These are phyloP conservation scores for Pleodorina starrii DNA, from an alignment of 139 green algal species.

Conservation along the genomic window DNA sequence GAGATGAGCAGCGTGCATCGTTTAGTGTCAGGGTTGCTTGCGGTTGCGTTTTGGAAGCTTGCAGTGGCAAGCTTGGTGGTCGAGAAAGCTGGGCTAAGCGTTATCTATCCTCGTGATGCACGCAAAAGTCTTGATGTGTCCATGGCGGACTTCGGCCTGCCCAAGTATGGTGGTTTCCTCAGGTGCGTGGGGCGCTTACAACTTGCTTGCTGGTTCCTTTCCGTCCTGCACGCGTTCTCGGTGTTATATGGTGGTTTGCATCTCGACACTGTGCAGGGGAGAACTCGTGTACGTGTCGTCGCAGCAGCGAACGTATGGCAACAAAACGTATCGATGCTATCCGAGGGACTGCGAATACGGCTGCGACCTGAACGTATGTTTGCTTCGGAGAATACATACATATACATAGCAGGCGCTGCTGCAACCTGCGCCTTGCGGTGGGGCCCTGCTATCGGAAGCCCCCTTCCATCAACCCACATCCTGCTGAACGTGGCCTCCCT, in stretches of 20 bases:
- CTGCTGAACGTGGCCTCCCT: too few relatives aligned
- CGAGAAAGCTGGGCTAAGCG: background rate
- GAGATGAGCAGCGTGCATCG: background rate
- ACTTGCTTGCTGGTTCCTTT: background rate
- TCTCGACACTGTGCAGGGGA: conserved; percentile 55
- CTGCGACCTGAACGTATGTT: conserved; percentile 57
- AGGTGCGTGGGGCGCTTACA: conserved; percentile 44
- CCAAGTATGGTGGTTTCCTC: conserved; percentile 77
- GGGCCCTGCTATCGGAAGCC: background rate
- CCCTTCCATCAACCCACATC: too few relatives aligned
- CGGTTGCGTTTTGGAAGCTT: background rate
- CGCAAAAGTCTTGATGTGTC: conserved; percentile 60
- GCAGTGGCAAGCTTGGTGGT: background rate
- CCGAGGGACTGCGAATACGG: conserved; percentile 59
- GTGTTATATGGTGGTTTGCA: background rate
- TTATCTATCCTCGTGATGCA: conserved; percentile 2
- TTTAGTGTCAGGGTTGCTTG: background rate
- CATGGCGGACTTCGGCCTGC: conserved; percentile 83
- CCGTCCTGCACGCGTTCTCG: background rate
- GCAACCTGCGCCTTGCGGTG: background rate
- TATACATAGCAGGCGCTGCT: background rate
- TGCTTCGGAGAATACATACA: background rate
- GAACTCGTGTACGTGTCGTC: conserved; percentile 57
- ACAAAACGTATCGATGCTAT: conserved; percentile 43
- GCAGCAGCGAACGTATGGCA: conserved; percentile 13